A percentile compares a stretch with the other conserved stretches of the same genome.
Conservation (phyloP, 768 basidiomycete genomes). For the Roridomyces roridus region DNA sequence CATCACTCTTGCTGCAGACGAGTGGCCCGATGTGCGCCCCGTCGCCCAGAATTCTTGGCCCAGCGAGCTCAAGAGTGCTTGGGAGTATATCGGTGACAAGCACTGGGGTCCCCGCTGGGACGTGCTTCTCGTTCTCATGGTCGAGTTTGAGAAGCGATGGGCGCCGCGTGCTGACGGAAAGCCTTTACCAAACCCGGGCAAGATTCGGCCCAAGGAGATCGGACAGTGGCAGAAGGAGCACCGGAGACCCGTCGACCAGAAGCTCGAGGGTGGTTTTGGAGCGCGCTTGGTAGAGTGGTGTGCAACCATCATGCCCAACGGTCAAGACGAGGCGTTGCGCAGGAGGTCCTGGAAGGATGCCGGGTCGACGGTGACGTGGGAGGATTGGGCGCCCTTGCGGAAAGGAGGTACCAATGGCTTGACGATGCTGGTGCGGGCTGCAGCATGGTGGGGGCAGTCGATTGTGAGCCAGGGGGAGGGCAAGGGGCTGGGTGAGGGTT, state of each 20-base stretch:
- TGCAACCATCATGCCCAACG: no score
- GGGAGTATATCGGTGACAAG: no score
- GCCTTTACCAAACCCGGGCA: not conserved
- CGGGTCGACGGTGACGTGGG: not conserved
- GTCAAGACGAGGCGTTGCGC: not conserved
- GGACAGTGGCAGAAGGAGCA: slow-evolving; percentile 1
- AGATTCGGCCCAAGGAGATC: not conserved
- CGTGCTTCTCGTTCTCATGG: not conserved
- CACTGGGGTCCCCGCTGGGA: no score
- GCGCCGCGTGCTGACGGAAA: not conserved
- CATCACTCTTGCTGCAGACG: no score
- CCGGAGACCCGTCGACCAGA: not conserved
- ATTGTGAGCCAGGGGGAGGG: not conserved
- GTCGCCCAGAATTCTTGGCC: no score
- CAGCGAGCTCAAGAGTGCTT: no score
- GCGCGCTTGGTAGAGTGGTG: slow-evolving; percentile 5
- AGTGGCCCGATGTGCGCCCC: no score
- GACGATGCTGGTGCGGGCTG: not conserved
- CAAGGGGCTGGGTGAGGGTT: not conserved
- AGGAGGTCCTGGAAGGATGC: not conserved
- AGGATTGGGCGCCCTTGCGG: not conserved
- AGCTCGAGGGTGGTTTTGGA: not conserved
- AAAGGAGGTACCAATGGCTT: not conserved
- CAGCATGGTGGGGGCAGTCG: slow-evolving; percentile 9
- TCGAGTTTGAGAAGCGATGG: not conserved